These are phyloP conservation scores for Oryza australiensis DNA, from an alignment of 176 grass and related monocot species.

Conservation along the genomic window DNA sequence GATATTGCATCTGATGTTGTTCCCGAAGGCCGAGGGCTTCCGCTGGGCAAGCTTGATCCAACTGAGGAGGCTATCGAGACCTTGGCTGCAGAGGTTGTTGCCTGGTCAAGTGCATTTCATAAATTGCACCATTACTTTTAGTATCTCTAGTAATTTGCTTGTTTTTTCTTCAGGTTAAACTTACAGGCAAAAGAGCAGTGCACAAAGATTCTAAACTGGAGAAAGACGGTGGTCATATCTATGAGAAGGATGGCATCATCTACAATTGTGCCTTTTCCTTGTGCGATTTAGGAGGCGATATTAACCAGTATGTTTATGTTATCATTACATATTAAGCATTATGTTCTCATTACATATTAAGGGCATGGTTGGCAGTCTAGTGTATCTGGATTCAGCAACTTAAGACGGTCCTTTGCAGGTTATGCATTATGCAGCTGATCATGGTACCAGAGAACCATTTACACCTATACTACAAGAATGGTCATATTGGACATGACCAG, in stretches of 20 bases:
- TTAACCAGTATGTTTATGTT: constrained; percentile 59
- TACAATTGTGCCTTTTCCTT: constrained; percentile 77
- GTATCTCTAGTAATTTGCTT: constrained; percentile 8
- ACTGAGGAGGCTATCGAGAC: constrained; percentile 66
- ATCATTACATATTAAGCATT: background rate
- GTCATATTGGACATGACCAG: constrained; percentile 61
- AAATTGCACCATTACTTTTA: background rate
- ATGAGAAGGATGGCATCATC: constrained; percentile 75
- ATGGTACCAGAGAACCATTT: constrained; percentile 62
- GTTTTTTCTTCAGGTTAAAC: constrained; percentile 57
- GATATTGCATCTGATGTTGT: constrained; percentile 75
- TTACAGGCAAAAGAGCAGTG: constrained; percentile 67
- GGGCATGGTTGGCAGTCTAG: background rate
- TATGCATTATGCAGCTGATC: constrained; percentile 69
- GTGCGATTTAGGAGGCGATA: constrained; percentile 49
- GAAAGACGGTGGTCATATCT: constrained; percentile 62
- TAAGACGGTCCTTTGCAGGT: constrained; percentile 39
- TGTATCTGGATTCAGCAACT: background rate
- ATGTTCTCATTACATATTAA: background rate
- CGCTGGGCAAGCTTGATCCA: constrained; percentile 60
- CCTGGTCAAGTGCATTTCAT: background rate
- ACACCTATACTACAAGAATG: constrained; percentile 86
- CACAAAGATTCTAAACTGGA: constrained; percentile 69
- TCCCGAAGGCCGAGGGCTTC: constrained; percentile 59
- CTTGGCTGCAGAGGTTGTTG: constrained; percentile 59